Evolutionary conservation across 192 early-diverging fungal species (phyloP), one percentile per base, ranked within the genome.

Genomic region (Backusella tarrabulga): DNA sequence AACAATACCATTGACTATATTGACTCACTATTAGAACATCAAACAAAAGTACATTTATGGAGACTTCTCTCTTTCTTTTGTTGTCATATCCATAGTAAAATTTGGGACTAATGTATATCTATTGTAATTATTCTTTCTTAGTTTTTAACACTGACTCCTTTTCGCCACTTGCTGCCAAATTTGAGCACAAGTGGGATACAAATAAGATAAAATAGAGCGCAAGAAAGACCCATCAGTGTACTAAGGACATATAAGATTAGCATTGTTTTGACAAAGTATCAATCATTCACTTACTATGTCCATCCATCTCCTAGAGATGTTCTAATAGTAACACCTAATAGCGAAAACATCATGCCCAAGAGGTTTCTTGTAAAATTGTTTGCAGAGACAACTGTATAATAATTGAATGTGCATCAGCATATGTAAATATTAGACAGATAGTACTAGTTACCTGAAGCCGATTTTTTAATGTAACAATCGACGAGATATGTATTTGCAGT

Each of bases 291-390:
- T 74, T 79, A 79, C 77, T 70, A 79, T 35, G 77, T 69, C 72
- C 72, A 74, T 0, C 73, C 72, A 38, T 79, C 72, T 17, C 72
- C 72, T 38, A 79, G 63, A n/a, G 38, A 40, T 2, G 17, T 36
- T 38, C 73, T 12, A 34, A 79, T 68, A 3, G 34, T 32, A 63
- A 46, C 77, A 26, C 67, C 77, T 60, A 74, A 29, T 19, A 79
- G 26, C 0, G 77, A 79, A 19, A 79, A 74, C 34, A 79, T 54
- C 69, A 72, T 79, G 15, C 69, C 73, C 26, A 73, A 35, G 4
- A 79, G 0, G 32, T 79, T 79, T 68, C 77, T 52, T 74, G 73
- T 46, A 41, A 73, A 79, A 15, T 79, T 79, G 26, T 34, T 54
- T 23, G 44, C 66, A 5, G 77, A 74, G 15, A 74, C 67, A n/a